Conservation (phyloP, 2,329 filamentous ascomycete species). For the Fusarium sp. region DNA sequence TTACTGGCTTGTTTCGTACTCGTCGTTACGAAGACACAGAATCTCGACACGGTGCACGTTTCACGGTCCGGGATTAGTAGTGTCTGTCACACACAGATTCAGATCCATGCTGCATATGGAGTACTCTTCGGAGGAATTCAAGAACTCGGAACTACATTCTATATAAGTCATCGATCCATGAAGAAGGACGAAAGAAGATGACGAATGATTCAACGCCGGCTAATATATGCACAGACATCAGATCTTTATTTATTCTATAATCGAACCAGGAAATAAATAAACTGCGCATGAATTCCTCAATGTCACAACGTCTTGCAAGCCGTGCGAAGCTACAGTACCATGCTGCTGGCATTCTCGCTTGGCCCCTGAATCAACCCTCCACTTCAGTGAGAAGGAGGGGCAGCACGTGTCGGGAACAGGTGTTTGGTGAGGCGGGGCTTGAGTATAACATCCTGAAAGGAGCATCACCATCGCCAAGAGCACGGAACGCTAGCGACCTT, state of each 20-base stretch:
- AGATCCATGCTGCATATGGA: not conserved
- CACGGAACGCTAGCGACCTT: conserved; percentile 1
- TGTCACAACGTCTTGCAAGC: not conserved
- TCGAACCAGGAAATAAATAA: not conserved
- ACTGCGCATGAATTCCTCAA: not conserved
- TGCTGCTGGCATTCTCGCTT: not conserved
- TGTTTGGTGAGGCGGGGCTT: conserved; percentile 24
- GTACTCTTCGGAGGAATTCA: conserved; percentile 6
- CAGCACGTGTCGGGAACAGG: conserved; percentile 23
- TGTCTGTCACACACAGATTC: not conserved
- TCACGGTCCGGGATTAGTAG: conserved; percentile 12
- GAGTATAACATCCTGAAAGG: conserved; percentile 13
- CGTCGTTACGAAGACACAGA: not conserved
- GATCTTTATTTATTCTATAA: not conserved
- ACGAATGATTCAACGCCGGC: not conserved
- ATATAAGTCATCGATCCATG: conserved; percentile 3
- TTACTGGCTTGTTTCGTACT: conserved; percentile 11
- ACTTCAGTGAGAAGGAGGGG: conserved; percentile 24
- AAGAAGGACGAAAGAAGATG: not conserved
- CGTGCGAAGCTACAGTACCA: not conserved
- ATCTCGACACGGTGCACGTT: conserved; percentile 20
- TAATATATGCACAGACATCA: not conserved
- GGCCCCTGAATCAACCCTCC: conserved; percentile 29
- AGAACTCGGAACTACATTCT: not conserved
- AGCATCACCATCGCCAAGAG: conserved; percentile 1